These are phyloP conservation scores for Eucalyptus marginata DNA, from an alignment of 345 rosid genomes.

Conservation along the genomic window DNA sequence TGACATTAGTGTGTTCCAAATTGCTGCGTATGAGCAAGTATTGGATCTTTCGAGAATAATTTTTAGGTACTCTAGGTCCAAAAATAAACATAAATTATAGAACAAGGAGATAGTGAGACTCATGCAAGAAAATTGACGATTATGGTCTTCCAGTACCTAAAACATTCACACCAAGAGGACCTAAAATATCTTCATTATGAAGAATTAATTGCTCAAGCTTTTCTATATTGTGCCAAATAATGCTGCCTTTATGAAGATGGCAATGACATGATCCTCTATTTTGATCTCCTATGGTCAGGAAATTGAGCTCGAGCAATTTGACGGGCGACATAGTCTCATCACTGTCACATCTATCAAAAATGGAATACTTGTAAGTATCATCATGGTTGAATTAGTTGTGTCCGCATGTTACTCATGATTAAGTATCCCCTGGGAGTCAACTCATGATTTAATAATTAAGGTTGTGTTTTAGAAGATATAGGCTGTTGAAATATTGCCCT, in stretches of 20 bases:
- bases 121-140: not conserved
- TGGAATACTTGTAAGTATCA: not conserved
- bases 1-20: not conserved
- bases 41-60: not conserved
- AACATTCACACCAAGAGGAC: not conserved
- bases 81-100: not conserved
- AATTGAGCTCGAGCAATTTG: not conserved
- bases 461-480: not conserved
- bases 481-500: not conserved
- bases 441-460: not conserved
- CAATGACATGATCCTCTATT: not conserved
- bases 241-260: not conserved
- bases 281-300: not conserved
- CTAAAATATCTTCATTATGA: not conserved
- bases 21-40: not conserved
- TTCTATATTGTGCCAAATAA: not conserved
- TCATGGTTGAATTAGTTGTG: not conserved
- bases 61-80: not conserved
- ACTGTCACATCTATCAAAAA: not conserved
- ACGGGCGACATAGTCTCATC: not conserved
- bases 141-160: not conserved
- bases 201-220: not conserved
- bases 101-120: not conserved
- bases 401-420: not conserved
- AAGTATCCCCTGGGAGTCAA: not conserved